Evolutionary conservation across 2,329 filamentous ascomycete species (phyloP), one percentile per base, ranked within the genome.

Genomic region (Rhynchosporium agropyri): DNA sequence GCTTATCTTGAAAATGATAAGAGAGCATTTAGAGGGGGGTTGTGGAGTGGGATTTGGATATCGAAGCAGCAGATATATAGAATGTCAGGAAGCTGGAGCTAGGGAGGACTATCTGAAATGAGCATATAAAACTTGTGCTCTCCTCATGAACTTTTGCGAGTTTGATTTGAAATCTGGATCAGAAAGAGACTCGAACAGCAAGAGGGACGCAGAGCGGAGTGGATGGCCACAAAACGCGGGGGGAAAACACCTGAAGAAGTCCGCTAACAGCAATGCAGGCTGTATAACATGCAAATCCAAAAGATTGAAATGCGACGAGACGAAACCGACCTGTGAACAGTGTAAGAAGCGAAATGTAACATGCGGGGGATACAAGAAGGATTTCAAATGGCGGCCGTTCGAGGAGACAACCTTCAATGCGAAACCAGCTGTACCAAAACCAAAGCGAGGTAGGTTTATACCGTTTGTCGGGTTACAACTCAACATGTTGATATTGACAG

Each of bases 251-350:
- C 36, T 57, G 61, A 42, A 49, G 58, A 36, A 50, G 61, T 63
- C 51, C 66, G 61, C 56, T 55, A 50, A 60, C 67, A 56, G 65
- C 8, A 64, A 51, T 62, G 65, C 72, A 90, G 88, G 88, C 68
- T 91, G 88, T 76, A 81, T 86, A 69, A 90, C 88, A 60, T 91
- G 88, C 79, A 91, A 90, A 76, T 81, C 84, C 65, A 90, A 90
- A 76, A 80, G 88, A 63, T 77, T 91, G 59, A 91, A 90, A 76
- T 91, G 88, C 76, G 88, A 90, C 74, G 88, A 91, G 77, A 84
- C 83, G 51, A 89, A 90, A 68, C 88, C 88, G 0, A 81, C 79
- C 28, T 90, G 88, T 70, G 79, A 84, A 63, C 87, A 90, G 77
- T 90, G 88, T 72, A 79, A 84, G 51, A 84, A 84, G 69, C 80